Base-by-base conservation (phyloP, 441 rosid species). In the Eutrema salsugineum region DNA sequence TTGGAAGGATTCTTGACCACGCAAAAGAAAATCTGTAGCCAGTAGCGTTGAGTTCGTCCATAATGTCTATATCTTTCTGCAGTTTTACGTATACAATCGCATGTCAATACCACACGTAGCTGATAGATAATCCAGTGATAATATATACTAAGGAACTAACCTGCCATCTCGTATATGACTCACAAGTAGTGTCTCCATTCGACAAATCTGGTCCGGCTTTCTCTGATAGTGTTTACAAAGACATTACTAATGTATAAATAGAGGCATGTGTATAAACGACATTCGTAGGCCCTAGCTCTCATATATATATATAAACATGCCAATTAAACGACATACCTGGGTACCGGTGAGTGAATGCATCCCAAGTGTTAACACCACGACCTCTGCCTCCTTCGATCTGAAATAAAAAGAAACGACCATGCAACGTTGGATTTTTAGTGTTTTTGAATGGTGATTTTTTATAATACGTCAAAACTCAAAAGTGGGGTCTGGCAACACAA, bases 1-100 rank as follows among this genome's bases (percentile, higher is more conserved):
- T 44, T 36, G 78, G 78, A 67, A 68, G 0, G 63, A 75, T 59
- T 75, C 78, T 75, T 61, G 78, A 68, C 78, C 78, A 75, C 2
- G 78, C 69, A 10, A 75, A 2, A 43, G 78, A 75, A 17, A 74
- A 42, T 67, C 78, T 74, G 11, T 74, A 74, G 63, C 14, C 78
- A 19, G 20, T 11, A 67, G 9, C 78, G 0, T 15, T 15, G 40
- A 74, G 48, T 43, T 74, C 49, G 1, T 0, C 24, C 43, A 74
- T 50, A 9, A 61, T 42, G 5, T 42, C 56, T 28, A 74, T n/a
- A 51, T 67, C 73, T 74, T 66, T 67, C 78, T 74, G 49, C 11
- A 73, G 0, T 44, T 16, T 8, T 61, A n/a, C 11, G 44, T 10
- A n/a, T 1, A 10, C 3, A 27, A 14, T 14, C 1, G 0, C 28